phyloP scores from a whole-genome alignment of 2,329 filamentous ascomycete genomes.

The Trichoderma hamatum region DNA sequence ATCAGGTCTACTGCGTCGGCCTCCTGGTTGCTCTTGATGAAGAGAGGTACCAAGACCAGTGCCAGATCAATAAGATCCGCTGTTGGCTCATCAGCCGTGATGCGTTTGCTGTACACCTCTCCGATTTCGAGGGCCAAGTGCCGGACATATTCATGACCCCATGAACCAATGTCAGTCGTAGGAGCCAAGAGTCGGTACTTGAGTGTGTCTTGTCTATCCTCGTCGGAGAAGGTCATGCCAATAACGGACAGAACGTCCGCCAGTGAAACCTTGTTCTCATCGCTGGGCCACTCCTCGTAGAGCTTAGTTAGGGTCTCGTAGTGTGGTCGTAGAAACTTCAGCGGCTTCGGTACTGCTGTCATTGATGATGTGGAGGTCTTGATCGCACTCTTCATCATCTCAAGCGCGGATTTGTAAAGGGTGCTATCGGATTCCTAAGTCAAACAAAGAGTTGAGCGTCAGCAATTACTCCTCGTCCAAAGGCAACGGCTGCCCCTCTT shows the following conservation, averaged over 20 bases:
- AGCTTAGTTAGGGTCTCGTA: slow-evolving; percentile 86
- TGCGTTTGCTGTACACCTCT: slow-evolving; percentile 85
- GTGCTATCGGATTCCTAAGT: slow-evolving; percentile 80
- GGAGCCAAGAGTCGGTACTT: slow-evolving; percentile 92
- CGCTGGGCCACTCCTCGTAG: slow-evolving; percentile 85
- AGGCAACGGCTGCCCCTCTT: slow-evolving; percentile 6
- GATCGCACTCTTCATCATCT: slow-evolving; percentile 97
- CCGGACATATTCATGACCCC: slow-evolving; percentile 97
- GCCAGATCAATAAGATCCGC: slow-evolving; percentile 86
- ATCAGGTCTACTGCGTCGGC: slow-evolving; percentile 96
- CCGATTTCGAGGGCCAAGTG: slow-evolving; percentile 96
- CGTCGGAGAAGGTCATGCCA: slow-evolving; percentile 98
- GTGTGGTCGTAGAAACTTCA: slow-evolving; percentile 97
- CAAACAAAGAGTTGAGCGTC: not conserved
- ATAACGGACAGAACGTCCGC: slow-evolving; percentile 97
- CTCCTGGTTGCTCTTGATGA: slow-evolving; percentile 96
- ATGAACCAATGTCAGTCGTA: slow-evolving; percentile 89
- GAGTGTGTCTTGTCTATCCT: slow-evolving; percentile 91
- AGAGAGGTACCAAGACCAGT: slow-evolving; percentile 84
- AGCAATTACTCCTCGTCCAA: not conserved
- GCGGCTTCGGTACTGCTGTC: slow-evolving; percentile 96
- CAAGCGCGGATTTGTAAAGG: slow-evolving; percentile 89
- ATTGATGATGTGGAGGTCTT: slow-evolving; percentile 99
- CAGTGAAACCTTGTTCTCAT: slow-evolving; percentile 83
- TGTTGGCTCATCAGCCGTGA: slow-evolving; percentile 81